Base-by-base conservation (phyloP, 148 eudicot genomes). In the Nyssa sinensis region DNA sequence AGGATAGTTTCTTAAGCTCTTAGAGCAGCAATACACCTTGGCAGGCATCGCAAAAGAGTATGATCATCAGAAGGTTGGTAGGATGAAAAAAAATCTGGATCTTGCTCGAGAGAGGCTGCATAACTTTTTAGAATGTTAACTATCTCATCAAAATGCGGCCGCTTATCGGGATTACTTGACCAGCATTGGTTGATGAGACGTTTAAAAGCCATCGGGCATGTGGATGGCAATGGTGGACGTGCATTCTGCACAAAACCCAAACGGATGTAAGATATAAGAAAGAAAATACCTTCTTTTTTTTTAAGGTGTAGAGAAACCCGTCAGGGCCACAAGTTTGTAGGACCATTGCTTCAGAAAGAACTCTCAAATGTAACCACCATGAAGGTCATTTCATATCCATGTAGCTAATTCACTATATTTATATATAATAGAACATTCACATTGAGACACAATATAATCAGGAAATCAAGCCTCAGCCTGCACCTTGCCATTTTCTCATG, bases 221-320 rank as follows among this genome's bases (percentile, higher is more conserved):
- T 78, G 13, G 83, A 62, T 0, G 96, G 98, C 82, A 94, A 63
- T 66, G 98, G 97, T 39, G 98, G 98, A 77, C 98, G 90, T 68
- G 93, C 97, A 68, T 94, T 94, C 98, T 94, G 90, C 82, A 79
- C 1, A 79, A 60, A 41, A 74, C 14, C n/a, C 34, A 41, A 25
- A 67, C 67, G 34, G 6, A 17, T 49, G 21, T 49, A 49, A 55
- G 44, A 37, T 7, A 55, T 7, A 21, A n/a, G 24, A 24, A 55
- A 55, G 24, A 55, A 4, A 55, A 55, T 3, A 55, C 17, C 44
- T 37, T 37, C 9, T 9, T 37, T 3, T 3, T 4, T 19, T 1
- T 5, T 17, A 23, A 55, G 6, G 0, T 55, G 51, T 44, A 19
- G 2, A 14, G 0, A 44, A 11, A 14, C 51, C 51, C 16, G 16